phyloP scores from a whole-genome alignment of 2,329 filamentous ascomycete genomes.

The Nothophaeocryptopus gaeumannii region DNA sequence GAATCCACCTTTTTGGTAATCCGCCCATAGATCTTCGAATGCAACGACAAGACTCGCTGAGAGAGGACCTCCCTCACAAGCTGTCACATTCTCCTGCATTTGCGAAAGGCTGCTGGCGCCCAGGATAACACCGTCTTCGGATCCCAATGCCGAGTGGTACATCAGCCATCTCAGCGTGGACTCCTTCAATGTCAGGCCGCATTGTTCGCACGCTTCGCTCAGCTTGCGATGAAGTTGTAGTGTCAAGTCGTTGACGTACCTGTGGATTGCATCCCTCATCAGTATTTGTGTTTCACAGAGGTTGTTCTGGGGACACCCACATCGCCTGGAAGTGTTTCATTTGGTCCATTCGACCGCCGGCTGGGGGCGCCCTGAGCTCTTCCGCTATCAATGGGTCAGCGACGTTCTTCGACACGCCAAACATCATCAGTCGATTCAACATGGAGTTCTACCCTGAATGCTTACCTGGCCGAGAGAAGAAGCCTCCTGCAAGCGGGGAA shows the following conservation, averaged over 20 bases:
- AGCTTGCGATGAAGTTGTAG: conserved; percentile 44
- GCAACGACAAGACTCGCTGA: conserved; percentile 23
- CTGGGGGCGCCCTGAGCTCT: conserved; percentile 34
- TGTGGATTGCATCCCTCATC: conserved; percentile 6
- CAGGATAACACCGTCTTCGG: conserved; percentile 40
- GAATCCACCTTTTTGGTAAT: conserved; percentile 19
- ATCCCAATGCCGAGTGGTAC: conserved; percentile 43
- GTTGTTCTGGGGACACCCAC: no score
- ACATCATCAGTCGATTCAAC: no score
- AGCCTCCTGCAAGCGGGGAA: conserved; percentile 34
- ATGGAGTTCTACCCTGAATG: no score
- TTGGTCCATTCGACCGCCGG: conserved; percentile 27
- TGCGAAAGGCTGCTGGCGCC: conserved; percentile 36
- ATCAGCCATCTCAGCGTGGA: conserved; percentile 47
- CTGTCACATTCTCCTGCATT: conserved; percentile 32
- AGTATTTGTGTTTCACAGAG: no score
- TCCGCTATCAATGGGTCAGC: conserved; percentile 9
- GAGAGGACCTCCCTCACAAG: conserved; percentile 29
- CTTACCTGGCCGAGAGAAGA: conserved; percentile 18
- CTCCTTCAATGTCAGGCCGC: conserved; percentile 43
- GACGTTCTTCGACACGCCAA: no score
- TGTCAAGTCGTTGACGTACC: conserved; percentile 45
- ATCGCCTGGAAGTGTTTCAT: conserved; percentile 34
- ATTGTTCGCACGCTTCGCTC: conserved; percentile 34
- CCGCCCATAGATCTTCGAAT: conserved; percentile 24